Conservation (phyloP, 1,139 yeast genomes). For the Taiozyma sp. region DNA sequence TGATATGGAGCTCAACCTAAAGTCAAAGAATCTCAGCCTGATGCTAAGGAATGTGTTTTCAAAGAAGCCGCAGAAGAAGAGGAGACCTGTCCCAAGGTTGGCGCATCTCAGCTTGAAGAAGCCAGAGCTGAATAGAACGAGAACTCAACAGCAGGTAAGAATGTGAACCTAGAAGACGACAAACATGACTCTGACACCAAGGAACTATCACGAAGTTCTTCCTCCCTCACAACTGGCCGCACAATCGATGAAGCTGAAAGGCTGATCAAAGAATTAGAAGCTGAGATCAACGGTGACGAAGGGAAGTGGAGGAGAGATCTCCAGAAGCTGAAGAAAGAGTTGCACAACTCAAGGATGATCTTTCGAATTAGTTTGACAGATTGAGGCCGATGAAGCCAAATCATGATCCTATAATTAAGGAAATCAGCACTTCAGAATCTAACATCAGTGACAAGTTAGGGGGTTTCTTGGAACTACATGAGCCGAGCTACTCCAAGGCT, state of each 20-base stretch:
- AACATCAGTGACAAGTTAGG: too few species aligned
- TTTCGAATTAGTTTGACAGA: too few species aligned
- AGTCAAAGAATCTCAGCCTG: background rate
- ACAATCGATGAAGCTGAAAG: conserved; percentile 19
- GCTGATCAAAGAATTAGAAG: conserved; percentile 19
- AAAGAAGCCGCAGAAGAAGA: background rate
- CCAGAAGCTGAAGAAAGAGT: conserved; percentile 5
- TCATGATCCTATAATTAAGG: too few species aligned
- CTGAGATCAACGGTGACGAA: conserved; percentile 10
- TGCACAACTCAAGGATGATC: too few species aligned
- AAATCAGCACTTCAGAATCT: too few species aligned
- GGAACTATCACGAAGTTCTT: background rate
- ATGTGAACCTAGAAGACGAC: background rate
- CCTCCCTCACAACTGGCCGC: conserved; percentile 4
- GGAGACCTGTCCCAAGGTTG: background rate
- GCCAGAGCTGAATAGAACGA: background rate
- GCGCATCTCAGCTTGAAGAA: background rate
- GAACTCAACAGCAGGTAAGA: background rate
- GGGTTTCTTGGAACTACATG: too few species aligned
- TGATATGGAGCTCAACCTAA: background rate
- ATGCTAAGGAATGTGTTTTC: background rate
- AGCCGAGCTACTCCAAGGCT: too few species aligned
- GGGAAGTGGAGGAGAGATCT: conserved; percentile 2
- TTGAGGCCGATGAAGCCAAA: too few species aligned
- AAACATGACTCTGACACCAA: background rate